phyloP scores from a whole-genome alignment of 192 early-diverging fungal species.

The Thoreauomyces humboldtii region DNA sequence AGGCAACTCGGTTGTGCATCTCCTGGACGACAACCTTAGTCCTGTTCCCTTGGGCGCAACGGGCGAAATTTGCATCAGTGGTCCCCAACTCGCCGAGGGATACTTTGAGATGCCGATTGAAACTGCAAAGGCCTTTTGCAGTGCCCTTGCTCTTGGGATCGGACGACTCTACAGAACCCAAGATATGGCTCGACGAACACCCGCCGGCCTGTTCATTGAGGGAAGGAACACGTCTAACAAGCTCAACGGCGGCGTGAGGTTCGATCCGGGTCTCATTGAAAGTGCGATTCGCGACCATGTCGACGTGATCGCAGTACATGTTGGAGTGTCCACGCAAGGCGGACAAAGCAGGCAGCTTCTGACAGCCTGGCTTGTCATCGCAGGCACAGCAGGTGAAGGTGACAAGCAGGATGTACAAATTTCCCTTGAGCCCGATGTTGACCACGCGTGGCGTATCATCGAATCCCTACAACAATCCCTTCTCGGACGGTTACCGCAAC shows the following conservation, averaged over 20 bases:
- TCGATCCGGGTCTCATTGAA: slow-evolving; percentile 30
- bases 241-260: slow-evolving; percentile 24
- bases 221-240: slow-evolving; percentile 25
- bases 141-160: slow-evolving; percentile 20
- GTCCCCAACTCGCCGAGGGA: slow-evolving; percentile 34
- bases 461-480: neutral
- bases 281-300: neutral
- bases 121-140: slow-evolving; percentile 32
- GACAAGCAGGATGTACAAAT: neutral
- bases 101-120: slow-evolving; percentile 46
- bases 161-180: slow-evolving; percentile 27
- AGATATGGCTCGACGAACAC: slow-evolving; percentile 15
- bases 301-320: no score
- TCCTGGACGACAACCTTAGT: slow-evolving; percentile 6
- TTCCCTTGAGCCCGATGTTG: neutral
- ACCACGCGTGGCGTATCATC: neutral
- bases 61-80: slow-evolving; percentile 44
- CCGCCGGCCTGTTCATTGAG: slow-evolving; percentile 10
- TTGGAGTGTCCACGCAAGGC: no score
- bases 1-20: neutral
- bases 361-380: neutral
- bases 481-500: neutral
- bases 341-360: no score
- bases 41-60: slow-evolving; percentile 7
- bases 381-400: neutral